These are phyloP conservation scores for Cystobasidium ongulense DNA, from an alignment of 768 basidiomycete species.

Conservation along the genomic window DNA sequence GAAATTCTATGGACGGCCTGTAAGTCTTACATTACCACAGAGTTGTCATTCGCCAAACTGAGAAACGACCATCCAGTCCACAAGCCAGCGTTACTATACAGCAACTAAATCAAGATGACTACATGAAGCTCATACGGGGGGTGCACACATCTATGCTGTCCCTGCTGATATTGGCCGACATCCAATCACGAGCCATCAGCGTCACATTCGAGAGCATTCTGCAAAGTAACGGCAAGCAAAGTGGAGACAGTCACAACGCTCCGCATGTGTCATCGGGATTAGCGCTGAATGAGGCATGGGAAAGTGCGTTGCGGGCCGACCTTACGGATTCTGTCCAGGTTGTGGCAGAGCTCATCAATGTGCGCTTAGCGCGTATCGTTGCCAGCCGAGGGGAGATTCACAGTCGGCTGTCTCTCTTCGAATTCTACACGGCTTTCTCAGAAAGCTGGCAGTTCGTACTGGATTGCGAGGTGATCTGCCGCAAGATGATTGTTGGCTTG, in stretches of 20 bases:
- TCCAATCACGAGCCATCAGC: conserved; percentile 1
- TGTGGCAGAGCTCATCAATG: conserved; percentile 75
- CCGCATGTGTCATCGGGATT: neutral
- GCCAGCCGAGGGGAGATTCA: conserved; percentile 70
- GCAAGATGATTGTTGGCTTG: conserved; percentile 85
- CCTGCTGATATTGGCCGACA: neutral
- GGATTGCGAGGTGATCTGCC: conserved; percentile 71
- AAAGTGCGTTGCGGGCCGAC: conserved; percentile 48
- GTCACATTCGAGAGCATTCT: neutral
- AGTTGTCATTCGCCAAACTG: too few relatives aligned
- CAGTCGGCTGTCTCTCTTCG: conserved; percentile 59
- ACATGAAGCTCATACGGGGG: neutral
- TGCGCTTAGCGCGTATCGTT: conserved; percentile 70
- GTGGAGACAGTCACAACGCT: neutral
- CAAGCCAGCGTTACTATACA: neutral
- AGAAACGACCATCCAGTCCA: neutral
- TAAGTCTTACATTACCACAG: neutral
- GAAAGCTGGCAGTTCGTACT: conserved; percentile 85
- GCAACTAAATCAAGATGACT: neutral
- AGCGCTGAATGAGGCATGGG: conserved; percentile 3
- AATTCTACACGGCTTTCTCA: conserved; percentile 74
- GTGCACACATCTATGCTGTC: conserved; percentile 10
- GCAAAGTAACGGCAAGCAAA: neutral
- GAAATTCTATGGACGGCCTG: neutral
- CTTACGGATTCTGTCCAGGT: conserved; percentile 68